phyloP scores from a whole-genome alignment of 768 basidiomycete genomes.

The Hericium alpestre region DNA sequence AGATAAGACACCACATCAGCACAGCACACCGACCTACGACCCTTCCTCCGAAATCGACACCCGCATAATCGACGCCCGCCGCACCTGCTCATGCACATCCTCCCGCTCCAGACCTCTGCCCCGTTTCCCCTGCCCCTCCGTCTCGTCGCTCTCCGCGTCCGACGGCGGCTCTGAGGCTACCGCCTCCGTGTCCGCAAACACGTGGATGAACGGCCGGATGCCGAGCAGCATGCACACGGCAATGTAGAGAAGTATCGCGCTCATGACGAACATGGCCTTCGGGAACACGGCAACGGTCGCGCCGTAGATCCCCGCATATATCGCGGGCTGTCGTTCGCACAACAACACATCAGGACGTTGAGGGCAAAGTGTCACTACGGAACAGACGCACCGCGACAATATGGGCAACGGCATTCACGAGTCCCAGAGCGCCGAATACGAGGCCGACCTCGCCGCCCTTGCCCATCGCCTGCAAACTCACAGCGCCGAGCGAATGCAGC shows the following conservation, averaged over 20 bases:
- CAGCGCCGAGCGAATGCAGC: constrained; percentile 13
- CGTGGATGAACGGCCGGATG: constrained; percentile 11
- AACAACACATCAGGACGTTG: background rate
- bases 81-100: background rate
- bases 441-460: constrained; percentile 13
- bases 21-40: background rate
- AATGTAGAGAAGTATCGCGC: constrained; percentile 9
- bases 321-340: constrained; percentile 8
- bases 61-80: background rate
- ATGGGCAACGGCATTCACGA: constrained; percentile 11
- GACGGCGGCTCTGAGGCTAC: background rate
- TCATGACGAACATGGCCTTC: constrained; percentile 12
- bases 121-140: background rate
- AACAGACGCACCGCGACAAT: constrained; percentile 10
- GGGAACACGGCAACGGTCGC: constrained; percentile 10
- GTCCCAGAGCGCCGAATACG: constrained; percentile 13
- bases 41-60: constrained; percentile 3
- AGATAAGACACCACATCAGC: background rate
- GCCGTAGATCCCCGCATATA: constrained; percentile 11
- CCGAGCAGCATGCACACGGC: constrained; percentile 8
- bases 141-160: background rate
- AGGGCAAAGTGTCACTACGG: too few relatives aligned
- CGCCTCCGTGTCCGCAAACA: constrained; percentile 1
- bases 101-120: background rate
- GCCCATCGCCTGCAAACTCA: constrained; percentile 14